A percentile compares a stretch with the other conserved stretches of the same genome.
phyloP scores from a whole-genome alignment of 2,329 filamentous ascomycete genomes.

The Tympanopsis confertula region DNA sequence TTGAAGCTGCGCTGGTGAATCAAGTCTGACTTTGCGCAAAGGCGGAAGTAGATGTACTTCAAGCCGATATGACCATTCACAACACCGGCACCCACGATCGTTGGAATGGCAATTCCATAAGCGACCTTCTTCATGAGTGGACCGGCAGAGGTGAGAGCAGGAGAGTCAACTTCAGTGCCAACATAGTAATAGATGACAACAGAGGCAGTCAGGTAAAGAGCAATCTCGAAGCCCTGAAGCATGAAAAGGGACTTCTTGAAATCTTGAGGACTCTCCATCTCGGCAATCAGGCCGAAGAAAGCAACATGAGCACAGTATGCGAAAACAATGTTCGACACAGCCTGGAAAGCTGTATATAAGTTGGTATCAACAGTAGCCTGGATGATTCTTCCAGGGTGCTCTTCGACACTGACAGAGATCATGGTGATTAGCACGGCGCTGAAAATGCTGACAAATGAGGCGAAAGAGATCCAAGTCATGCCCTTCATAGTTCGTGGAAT shows the following conservation, averaged over 20 bases:
- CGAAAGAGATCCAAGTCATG: not conserved
- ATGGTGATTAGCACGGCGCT: not conserved
- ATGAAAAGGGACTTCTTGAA: conserved; percentile 44
- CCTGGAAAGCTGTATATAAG: not conserved
- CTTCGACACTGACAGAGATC: not conserved
- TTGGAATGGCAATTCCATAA: conserved; percentile 43
- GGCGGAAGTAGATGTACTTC: conserved; percentile 40
- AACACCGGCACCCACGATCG: conserved; percentile 44
- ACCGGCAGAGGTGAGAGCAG: conserved; percentile 24
- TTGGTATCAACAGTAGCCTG: not conserved
- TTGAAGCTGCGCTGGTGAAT: conserved; percentile 31
- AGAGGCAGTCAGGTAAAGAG: conserved; percentile 42
- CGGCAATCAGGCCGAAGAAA: conserved; percentile 34
- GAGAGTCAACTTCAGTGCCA: conserved; percentile 38
- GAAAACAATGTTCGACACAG: conserved; percentile 1
- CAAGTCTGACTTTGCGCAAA: conserved; percentile 35
- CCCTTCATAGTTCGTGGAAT: not conserved
- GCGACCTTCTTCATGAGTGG: conserved; percentile 36
- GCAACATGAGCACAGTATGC: not conserved
- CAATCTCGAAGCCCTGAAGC: conserved; percentile 36
- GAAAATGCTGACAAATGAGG: conserved; percentile 1
- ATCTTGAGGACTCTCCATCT: conserved; percentile 41
- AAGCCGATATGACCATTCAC: conserved; percentile 40
- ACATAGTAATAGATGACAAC: conserved; percentile 48
- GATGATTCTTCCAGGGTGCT: not conserved